Evolutionary conservation across 2,329 filamentous ascomycete genomes (phyloP).

Genomic region (Botrytis medusae): DNA sequence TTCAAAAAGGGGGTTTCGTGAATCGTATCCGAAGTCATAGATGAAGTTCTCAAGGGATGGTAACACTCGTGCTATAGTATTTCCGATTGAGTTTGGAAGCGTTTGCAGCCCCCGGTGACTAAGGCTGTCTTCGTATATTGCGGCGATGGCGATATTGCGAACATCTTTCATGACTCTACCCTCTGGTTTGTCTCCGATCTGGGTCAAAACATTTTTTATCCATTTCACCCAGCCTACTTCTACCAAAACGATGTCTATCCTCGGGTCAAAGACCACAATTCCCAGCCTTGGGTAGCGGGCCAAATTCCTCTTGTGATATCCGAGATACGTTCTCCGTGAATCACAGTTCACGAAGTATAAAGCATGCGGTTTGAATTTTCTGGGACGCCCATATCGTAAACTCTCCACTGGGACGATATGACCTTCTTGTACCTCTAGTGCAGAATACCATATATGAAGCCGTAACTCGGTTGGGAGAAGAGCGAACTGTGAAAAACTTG

Average conservation of each 20-base stretch:
- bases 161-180: constrained; percentile 4
- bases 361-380: constrained; percentile 6
- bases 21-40: not conserved
- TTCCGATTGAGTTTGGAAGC: not conserved
- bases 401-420: not conserved
- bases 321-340: constrained; percentile 9
- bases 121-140: not conserved
- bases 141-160: not conserved
- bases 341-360: constrained; percentile 14
- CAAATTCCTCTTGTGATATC: constrained; percentile 2
- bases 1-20: not conserved
- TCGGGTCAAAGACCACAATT: not conserved
- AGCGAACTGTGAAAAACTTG: not conserved
- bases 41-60: not conserved
- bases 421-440: not conserved
- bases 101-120: not conserved
- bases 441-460: constrained; percentile 8
- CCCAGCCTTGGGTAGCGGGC: constrained; percentile 1
- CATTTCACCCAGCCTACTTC: not conserved
- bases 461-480: not conserved
- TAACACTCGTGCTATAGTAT: not conserved
- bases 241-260: constrained; percentile 5
- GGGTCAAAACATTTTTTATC: not conserved
- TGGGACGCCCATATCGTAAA: not conserved
- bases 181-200: not conserved